Base-by-base conservation (phyloP, 495 filamentous ascomycete species). In the Immersiella caudata region DNA sequence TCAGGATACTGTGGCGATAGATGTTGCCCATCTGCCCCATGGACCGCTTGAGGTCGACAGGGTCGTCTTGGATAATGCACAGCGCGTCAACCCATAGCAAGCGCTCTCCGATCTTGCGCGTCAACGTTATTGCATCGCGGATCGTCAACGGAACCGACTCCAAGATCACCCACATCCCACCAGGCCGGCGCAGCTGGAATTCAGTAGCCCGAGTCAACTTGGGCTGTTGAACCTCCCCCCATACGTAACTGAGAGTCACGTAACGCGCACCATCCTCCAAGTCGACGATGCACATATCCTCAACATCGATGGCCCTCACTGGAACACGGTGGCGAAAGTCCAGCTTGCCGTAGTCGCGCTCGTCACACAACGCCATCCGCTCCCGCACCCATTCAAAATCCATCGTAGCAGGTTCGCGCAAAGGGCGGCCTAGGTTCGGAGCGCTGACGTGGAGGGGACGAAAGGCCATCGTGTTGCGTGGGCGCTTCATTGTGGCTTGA, bases 221-320 rank as follows among this genome's bases (percentile, higher is more conserved):
- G 2, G 24, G 52, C 52, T 55, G 52, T n/a, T 20, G 3, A n/a
- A 55, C 20, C 11, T 22, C 52, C 2, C 52, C 52, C 52, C 52
- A 55, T n/a, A 22, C 20, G 52, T 55, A 55, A 14, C 52, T 55
- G 21, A 55, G 52, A 2, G 52, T 55, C 20, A 55, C 14, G n/a
- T 55, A 55, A 9, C 52, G 52, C 52, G 20, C 8, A 22, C 52
- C 52, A 2, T 20, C 14, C 8, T 22, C 52, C 1, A 55, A 6
- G 14, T 55, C 52, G 52, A 26, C 52, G n/a, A 55, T 55, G 52
- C 52, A 55, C 52, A 55, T 55, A n/a, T 22, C 52, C 21, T 55
- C 52, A 11, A 55, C 52, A 55, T 55, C 52, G n/a, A 55, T 55
- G 52, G 52, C 52, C 52, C 52, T 6, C 14, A 55, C 52, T 11